These are phyloP conservation scores for Crassisporium funariophilum DNA, from an alignment of 768 basidiomycete genomes.

Conservation along the genomic window DNA sequence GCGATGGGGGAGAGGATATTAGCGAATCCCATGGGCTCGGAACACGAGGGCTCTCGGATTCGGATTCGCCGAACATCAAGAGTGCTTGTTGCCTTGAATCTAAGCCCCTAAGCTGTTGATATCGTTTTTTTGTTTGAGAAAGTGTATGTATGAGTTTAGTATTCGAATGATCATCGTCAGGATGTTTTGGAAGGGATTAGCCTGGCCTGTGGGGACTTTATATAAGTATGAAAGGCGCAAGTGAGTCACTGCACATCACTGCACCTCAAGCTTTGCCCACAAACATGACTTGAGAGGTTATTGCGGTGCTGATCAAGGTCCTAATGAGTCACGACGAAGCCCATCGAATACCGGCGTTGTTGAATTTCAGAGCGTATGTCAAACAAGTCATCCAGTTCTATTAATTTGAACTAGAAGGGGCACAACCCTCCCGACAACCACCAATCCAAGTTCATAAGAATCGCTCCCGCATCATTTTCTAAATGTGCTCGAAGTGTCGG, in stretches of 20 bases:
- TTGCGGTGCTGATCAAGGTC: not conserved
- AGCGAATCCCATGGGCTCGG: slow-evolving; percentile 84
- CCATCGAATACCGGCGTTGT: too few relatives aligned
- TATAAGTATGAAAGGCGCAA: slow-evolving; percentile 1
- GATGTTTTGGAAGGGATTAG: slow-evolving; percentile 7
- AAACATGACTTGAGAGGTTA: slow-evolving; percentile 2
- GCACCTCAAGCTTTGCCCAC: not conserved
- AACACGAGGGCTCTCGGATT: slow-evolving; percentile 77
- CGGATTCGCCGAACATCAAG: slow-evolving; percentile 80
- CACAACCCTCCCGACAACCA: too few relatives aligned
- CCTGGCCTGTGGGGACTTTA: not conserved
- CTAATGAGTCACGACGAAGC: too few relatives aligned
- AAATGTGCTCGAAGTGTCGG: too few relatives aligned
- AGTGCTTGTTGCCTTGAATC: slow-evolving; percentile 11
- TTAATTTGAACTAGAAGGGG: too few relatives aligned
- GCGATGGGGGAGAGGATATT: slow-evolving; percentile 55
- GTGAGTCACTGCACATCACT: slow-evolving; percentile 16
- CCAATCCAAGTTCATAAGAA: too few relatives aligned
- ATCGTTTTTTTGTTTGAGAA: slow-evolving; percentile 14
- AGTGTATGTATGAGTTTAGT: slow-evolving; percentile 16
- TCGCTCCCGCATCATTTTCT: too few relatives aligned
- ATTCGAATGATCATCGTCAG: slow-evolving; percentile 36
- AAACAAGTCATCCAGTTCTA: too few relatives aligned
- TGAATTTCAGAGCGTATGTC: too few relatives aligned
- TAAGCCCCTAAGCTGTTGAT: slow-evolving; percentile 8